Evolutionary conservation across 192 early-diverging fungal genomes (phyloP).

Genomic region (Podila horticola): DNA sequence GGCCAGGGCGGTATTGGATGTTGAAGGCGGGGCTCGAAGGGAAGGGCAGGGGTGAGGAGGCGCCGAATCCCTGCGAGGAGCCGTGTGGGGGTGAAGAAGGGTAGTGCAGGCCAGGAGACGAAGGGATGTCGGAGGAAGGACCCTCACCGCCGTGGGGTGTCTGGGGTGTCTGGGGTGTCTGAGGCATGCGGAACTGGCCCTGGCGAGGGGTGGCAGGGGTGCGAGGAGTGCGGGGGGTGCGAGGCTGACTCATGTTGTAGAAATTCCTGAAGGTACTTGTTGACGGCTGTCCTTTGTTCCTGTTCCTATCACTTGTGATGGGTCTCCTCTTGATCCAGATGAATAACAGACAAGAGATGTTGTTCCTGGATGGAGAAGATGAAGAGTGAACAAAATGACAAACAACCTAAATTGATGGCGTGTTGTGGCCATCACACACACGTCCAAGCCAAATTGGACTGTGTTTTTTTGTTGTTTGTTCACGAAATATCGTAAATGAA

Average conservation of each 20-base stretch:
- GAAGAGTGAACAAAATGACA: no score
- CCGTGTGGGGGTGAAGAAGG: slow-evolving; percentile 24
- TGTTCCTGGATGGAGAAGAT: no score
- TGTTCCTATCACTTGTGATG: slow-evolving; percentile 6
- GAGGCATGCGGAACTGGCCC: slow-evolving; percentile 3
- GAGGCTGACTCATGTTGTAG: not conserved
- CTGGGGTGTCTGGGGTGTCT: slow-evolving; percentile 7
- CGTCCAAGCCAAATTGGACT: no score
- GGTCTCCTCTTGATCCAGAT: not conserved
- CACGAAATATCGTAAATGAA: not conserved
- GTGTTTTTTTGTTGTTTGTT: no score
- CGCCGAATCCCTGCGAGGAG: slow-evolving; percentile 5
- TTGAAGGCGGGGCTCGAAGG: slow-evolving; percentile 35
- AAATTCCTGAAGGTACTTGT: not conserved
- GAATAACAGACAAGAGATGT: no score
- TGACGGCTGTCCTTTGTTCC: not conserved
- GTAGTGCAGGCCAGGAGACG: slow-evolving; percentile 46
- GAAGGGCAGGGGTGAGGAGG: slow-evolving; percentile 39
- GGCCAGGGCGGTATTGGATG: slow-evolving; percentile 33
- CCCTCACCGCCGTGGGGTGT: slow-evolving; percentile 9
- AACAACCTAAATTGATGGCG: no score
- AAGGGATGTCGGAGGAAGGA: slow-evolving; percentile 39
- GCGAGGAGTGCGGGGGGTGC: slow-evolving; percentile 30
- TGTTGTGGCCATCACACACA: no score
- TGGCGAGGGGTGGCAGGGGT: slow-evolving; percentile 22